Conservation (phyloP, 768 basidiomycete species). For the Mrakia blollopis region DNA sequence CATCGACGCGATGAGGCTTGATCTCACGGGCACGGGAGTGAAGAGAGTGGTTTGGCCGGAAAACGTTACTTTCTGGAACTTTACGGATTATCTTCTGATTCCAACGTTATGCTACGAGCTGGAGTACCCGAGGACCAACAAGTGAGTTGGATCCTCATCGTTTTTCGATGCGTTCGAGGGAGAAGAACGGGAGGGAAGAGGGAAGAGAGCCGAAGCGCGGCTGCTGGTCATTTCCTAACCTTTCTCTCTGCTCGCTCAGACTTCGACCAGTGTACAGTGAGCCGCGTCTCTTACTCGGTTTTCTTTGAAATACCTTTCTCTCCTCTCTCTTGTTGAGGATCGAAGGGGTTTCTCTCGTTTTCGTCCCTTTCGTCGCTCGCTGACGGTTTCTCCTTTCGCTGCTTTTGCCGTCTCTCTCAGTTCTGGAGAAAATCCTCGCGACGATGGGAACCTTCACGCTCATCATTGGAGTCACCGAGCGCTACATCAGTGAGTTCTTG, state of each 20-base stretch:
- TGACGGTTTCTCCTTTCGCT: no score
- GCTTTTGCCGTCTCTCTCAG: no score
- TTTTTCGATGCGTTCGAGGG: no score
- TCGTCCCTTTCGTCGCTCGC: no score
- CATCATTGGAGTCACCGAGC: slow-evolving; percentile 86
- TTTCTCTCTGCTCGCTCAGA: slow-evolving; percentile 34
- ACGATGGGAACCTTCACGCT: slow-evolving; percentile 94
- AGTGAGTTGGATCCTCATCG: slow-evolving; percentile 48
- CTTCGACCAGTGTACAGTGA: slow-evolving; percentile 59
- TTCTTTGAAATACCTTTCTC: no score
- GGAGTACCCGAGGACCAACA: slow-evolving; percentile 86
- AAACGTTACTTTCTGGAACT: slow-evolving; percentile 76
- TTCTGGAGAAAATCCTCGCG: slow-evolving; percentile 69
- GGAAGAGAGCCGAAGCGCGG: background rate
- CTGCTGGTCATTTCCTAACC: background rate
- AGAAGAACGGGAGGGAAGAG: no score
- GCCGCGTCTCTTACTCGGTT: no score
- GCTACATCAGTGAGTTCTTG: slow-evolving; percentile 61
- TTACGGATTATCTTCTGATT: slow-evolving; percentile 75
- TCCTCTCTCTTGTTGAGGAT: no score
- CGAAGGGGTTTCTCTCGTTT: no score
- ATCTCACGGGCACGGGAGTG: slow-evolving; percentile 65
- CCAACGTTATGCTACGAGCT: slow-evolving; percentile 94
- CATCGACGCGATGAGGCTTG: slow-evolving; percentile 67
- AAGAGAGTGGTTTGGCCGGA: slow-evolving; percentile 69